Evolutionary conservation across 305 asterid species (phyloP).

Genomic region (Andrographis paniculata): DNA sequence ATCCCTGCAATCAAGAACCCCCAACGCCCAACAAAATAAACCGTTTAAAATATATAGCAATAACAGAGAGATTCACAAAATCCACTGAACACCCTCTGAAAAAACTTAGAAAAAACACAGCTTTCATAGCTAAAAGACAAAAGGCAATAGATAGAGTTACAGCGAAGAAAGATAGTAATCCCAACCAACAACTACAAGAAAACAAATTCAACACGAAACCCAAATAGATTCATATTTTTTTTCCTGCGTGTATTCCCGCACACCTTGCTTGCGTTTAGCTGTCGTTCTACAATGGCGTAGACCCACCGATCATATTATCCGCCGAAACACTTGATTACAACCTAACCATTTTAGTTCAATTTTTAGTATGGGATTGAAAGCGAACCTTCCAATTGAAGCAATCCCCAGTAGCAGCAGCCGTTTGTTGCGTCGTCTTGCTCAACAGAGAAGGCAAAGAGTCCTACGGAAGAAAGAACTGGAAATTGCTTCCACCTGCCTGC

Average conservation of each 20-base stretch:
- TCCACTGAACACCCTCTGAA: constrained; percentile 16
- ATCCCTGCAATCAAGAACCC: constrained; percentile 18
- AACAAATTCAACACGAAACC: constrained; percentile 26
- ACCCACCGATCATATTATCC: not conserved
- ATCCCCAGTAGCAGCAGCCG: constrained; percentile 10
- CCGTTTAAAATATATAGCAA: constrained; percentile 8
- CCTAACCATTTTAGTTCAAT: constrained; percentile 7
- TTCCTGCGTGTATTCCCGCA: constrained; percentile 6
- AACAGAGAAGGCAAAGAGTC: constrained; percentile 16
- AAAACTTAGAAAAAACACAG: not conserved
- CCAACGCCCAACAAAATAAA: constrained; percentile 8
- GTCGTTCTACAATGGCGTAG: constrained; percentile 12
- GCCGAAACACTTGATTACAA: constrained; percentile 26
- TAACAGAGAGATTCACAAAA: constrained; percentile 15
- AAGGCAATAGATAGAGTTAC: constrained; percentile 1
- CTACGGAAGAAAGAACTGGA: not conserved
- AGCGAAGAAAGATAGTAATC: constrained; percentile 9
- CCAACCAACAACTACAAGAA: constrained; percentile 21
- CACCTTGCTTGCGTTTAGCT: constrained; percentile 17
- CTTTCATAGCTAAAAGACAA: constrained; percentile 11
- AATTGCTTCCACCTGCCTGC: not conserved
- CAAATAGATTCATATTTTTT: constrained; percentile 5
- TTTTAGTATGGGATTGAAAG: constrained; percentile 2
- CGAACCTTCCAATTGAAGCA: constrained; percentile 19
- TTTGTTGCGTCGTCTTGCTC: constrained; percentile 14